Evolutionary conservation across 2,329 filamentous ascomycete species (phyloP).

Genomic region (Neurospora crassa): DNA sequence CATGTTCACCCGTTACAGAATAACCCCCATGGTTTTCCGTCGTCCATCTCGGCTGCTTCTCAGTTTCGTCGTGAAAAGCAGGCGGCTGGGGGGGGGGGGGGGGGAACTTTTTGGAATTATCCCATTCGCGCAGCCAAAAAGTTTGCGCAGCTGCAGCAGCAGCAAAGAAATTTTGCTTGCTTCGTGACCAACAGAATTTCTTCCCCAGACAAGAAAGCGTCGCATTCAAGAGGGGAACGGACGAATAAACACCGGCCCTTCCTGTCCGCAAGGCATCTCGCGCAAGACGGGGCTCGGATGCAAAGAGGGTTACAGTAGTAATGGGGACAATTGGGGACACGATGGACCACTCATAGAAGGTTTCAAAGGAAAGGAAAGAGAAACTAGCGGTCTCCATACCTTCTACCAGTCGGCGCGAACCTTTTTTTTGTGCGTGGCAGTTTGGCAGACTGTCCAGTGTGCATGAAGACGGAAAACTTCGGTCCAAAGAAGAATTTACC

Average conservation of each 20-base stretch:
- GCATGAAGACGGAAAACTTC: not conserved
- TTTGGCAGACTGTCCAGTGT: not conserved
- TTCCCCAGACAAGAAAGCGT: not conserved
- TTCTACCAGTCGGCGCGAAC: not conserved
- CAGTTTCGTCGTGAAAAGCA: not conserved
- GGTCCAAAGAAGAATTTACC: not conserved
- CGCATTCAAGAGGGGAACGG: not conserved
- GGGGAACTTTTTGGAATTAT: not conserved
- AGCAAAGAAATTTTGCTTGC: not conserved
- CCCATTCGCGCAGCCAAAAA: not conserved
- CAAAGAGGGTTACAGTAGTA: not conserved
- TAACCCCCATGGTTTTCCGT: not conserved
- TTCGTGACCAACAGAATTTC: not conserved
- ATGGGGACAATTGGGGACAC: not conserved
- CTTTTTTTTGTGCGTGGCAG: not conserved
- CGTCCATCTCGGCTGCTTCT: not conserved
- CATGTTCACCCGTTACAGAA: not conserved
- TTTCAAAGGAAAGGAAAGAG: not conserved
- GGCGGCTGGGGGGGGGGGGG: too few relatives aligned
- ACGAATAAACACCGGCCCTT: not conserved
- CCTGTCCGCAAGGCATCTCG: not conserved
- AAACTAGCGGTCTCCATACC: not conserved
- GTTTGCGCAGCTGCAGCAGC: not conserved
- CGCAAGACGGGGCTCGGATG: not conserved
- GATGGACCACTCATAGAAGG: not conserved